A percentile compares a stretch with the other conserved stretches of the same genome.
phyloP scores from a whole-genome alignment of 169 alveolate genomes.

The Plasmodium reichenowi region DNA sequence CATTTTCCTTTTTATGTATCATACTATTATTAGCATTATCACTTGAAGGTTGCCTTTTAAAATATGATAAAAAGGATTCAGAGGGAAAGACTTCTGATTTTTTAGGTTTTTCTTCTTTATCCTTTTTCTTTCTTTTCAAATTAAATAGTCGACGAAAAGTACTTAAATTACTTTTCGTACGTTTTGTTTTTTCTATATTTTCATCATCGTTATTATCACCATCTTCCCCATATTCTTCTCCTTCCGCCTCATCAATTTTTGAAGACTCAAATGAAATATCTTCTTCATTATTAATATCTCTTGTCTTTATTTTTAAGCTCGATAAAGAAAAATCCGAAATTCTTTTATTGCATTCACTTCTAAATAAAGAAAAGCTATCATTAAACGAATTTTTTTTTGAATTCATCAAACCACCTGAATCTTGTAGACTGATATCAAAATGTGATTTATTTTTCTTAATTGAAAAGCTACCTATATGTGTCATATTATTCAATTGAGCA shows the following conservation, averaged over 20 bases:
- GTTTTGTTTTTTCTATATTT: constrained; percentile 26
- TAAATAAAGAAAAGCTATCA: constrained; percentile 32
- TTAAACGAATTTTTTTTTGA: constrained; percentile 26
- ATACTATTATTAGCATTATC: background rate
- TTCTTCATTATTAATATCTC: constrained; percentile 10
- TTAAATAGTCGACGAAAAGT: constrained; percentile 38
- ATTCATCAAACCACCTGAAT: background rate
- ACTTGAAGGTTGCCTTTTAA: background rate
- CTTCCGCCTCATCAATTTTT: constrained; percentile 8
- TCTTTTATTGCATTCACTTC: constrained; percentile 30
- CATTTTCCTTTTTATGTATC: background rate
- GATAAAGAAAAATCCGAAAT: constrained; percentile 36
- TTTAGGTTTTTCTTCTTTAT: constrained; percentile 12
- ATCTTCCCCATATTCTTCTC: too few species aligned
- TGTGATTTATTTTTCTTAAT: background rate
- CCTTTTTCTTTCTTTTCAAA: constrained; percentile 51
- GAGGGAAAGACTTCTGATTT: constrained; percentile 19
- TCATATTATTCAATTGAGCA: background rate
- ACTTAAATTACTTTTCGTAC: constrained; percentile 50
- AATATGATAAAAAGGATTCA: background rate
- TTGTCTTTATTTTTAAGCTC: constrained; percentile 15
- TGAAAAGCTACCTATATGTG: background rate
- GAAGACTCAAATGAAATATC: constrained; percentile 31
- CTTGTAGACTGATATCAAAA: background rate
- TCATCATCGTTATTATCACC: background rate